Percentiles rank a stretch among this genome's conserved stretches.
Conservation (phyloP, 169 alveolate species). For the Plasmodium chabaudi region DNA sequence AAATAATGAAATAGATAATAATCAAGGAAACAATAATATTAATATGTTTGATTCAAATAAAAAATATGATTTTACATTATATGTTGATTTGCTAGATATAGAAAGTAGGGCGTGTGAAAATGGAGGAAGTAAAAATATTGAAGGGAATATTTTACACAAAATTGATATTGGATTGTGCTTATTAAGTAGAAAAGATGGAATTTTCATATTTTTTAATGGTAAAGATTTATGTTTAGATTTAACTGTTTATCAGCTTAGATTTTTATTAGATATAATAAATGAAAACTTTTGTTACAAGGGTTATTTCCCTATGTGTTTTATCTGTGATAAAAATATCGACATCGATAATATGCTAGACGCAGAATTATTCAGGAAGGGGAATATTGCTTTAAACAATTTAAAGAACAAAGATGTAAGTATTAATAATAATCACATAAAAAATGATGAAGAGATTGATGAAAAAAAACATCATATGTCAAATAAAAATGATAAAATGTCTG, state of each 20-base stretch:
- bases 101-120: slow-evolving; percentile 76
- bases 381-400: slow-evolving; percentile 34
- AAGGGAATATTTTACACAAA: slow-evolving; percentile 68
- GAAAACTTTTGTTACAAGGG: slow-evolving; percentile 76
- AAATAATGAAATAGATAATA: neutral
- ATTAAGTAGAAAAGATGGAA: slow-evolving; percentile 44
- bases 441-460: neutral
- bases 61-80: slow-evolving; percentile 67
- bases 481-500: neutral
- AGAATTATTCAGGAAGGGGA: slow-evolving; percentile 59
- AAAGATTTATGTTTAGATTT: slow-evolving; percentile 54
- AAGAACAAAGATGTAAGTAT: neutral
- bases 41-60: neutral
- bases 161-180: slow-evolving; percentile 53
- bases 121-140: slow-evolving; percentile 73
- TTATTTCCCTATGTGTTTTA: slow-evolving; percentile 73
- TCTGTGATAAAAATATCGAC: slow-evolving; percentile 43
- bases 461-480: no score
- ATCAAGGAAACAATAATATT: neutral
- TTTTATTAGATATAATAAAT: slow-evolving; percentile 71
- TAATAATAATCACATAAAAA: neutral
- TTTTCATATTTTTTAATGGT: slow-evolving; percentile 60
- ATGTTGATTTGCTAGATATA: slow-evolving; percentile 54
- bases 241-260: slow-evolving; percentile 60
- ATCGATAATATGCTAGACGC: slow-evolving; percentile 44